phyloP scores from a whole-genome alignment of 2,329 filamentous ascomycete genomes.

The Rosellinia necatrix region DNA sequence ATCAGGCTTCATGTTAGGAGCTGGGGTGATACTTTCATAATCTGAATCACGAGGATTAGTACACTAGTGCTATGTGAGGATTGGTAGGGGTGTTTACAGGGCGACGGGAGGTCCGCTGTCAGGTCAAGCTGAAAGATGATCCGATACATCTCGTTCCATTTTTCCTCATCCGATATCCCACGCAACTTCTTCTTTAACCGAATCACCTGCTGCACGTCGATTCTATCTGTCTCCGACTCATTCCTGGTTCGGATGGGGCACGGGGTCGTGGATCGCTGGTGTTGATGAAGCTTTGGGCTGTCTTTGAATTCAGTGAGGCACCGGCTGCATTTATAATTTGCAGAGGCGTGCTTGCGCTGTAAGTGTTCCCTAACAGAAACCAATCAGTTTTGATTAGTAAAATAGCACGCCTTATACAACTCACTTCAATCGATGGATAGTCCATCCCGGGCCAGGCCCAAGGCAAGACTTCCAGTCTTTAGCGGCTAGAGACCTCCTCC shows the following conservation, averaged over 20 bases:
- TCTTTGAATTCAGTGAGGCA: slow-evolving; percentile 26
- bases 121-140: slow-evolving; percentile 26
- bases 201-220: slow-evolving; percentile 21
- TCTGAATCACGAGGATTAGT: not conserved
- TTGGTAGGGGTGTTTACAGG: slow-evolving; percentile 20
- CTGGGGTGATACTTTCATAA: not conserved
- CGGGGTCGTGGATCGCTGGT: slow-evolving; percentile 17
- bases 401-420: not conserved
- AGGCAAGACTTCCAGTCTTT: slow-evolving; percentile 15
- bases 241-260: slow-evolving; percentile 3
- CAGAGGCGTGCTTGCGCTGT: slow-evolving; percentile 25
- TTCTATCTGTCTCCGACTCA: not conserved
- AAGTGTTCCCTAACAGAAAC: slow-evolving; percentile 28
- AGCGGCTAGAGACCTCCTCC: not conserved
- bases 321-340: slow-evolving; percentile 22
- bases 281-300: slow-evolving; percentile 16
- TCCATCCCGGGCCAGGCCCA: slow-evolving; percentile 1
- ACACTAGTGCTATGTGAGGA: too few relatives aligned
- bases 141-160: slow-evolving; percentile 30
- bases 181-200: slow-evolving; percentile 26
- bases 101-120: slow-evolving; percentile 25
- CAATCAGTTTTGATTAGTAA: too few relatives aligned
- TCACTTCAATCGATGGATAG: slow-evolving; percentile 7
- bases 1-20: not conserved
- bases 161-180: slow-evolving; percentile 23